Evolutionary conservation across 2,329 filamentous ascomycete genomes (phyloP), one percentile per base, ranked within the genome.

Genomic region (Didymella pomorum): DNA sequence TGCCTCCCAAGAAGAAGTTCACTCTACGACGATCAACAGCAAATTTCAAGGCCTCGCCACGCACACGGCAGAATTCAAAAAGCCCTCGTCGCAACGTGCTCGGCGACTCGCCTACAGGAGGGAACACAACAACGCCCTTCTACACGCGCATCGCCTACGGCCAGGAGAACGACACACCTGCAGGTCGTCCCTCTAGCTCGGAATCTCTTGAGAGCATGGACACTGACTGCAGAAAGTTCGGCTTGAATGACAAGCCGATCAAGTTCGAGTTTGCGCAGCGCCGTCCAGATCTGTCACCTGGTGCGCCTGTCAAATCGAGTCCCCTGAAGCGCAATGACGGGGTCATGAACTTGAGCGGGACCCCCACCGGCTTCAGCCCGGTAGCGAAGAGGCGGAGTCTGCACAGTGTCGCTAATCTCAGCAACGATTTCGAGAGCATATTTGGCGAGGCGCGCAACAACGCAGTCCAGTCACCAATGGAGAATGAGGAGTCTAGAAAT

Each of bases 281-380:
- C 25, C 67, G 68, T 26, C 61, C 67, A 21, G 68, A 71, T 52
- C 41, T 69, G 29, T 71, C 68, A 14, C 68, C 68, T 21, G 56
- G 56, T 10, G 81, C 85, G n/a, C 64, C 68, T 2, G 81, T 85
- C 18, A 87, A 87, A 60, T 88, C 89, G 6, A 97, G 94, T 73
- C 93, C 94, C 5, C 80, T 98, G 67, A 97, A 98, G 83, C 88
- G 95, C 68, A 94, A 90, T 72, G 94, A 98, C 79, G 89, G 91
- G 42, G 89, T 89, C 50, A 94, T 96, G 90, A 92, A 92, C 70
- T 80, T 96, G 47, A 93, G 96, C 70, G 89, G 91, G 63, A 83
- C 87, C 26, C 56, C 56, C 16, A 89, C 85, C 68, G 83, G 90
- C 55, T 91, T 91, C 66, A 97, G 91, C 71, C 94, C 95, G 0